Base-by-base conservation (phyloP, 2,329 filamentous ascomycete genomes). In the Scedosporium boydii region DNA sequence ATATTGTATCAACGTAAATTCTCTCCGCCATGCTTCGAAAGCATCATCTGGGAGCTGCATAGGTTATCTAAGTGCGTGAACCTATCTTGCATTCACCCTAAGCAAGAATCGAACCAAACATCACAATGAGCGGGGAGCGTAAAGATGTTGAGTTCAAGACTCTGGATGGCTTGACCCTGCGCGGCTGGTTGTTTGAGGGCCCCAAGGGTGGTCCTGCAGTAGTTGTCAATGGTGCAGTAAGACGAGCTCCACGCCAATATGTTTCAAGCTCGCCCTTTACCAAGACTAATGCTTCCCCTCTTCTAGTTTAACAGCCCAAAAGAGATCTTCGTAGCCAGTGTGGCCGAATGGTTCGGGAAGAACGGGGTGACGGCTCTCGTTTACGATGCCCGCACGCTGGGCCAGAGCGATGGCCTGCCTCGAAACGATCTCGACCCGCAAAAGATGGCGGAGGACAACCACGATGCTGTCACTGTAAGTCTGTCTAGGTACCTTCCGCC, bases 101-200 rank as follows among this genome's bases (percentile, higher is more conserved):
- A 34, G 9, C 7, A 34, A 34, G 29, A 34, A 34, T 34, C 29
- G 9, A 34, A 34, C 10, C 29, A 7, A 34, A 34, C 29, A 34
- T 7, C 29, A 34, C 10, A 6, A 61, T 63, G 58, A n/a, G 44
- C 21, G 34, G 29, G 7, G 29, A 59, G 14, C 62, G 59, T 23
- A 59, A 68, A 60, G 69, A 73, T 51, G 70, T 78, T 56, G 72
- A 77, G 63, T 76, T 77, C 68, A 71, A 72, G 51, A 77, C 77
- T 6, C 58, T 76, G 2, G 76, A 78, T 66, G 75, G 75, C 6
- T 53, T 76, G 4, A 74, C 68, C 7, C 66, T 79, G 7, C 68
- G 72, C 14, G 77, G 75, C 9, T 69, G 67, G 64, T 67, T 79
- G 12, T 78, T 72, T 63, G 68, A 70, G 27, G 73, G 70, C 7